Evolutionary conservation across 305 asterid genomes (phyloP), one percentile per base, ranked within the genome.

Genomic region (Solanum aculeatissimum): DNA sequence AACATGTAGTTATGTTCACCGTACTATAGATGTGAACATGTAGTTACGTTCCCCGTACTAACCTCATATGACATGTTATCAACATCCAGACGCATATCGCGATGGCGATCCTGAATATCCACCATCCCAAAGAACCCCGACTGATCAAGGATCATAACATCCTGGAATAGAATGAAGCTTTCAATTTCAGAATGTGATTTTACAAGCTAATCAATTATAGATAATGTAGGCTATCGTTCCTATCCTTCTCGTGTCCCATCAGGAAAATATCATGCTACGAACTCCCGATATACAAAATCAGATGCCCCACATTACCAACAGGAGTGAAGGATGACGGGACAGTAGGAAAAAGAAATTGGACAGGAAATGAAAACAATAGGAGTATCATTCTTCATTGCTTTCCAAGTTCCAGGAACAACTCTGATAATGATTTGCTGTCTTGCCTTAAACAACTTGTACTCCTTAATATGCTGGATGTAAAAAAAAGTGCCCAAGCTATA

Each of bases 1-100:
- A 32, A 32, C 35, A 32, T 32, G 38, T 32, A 32, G 38, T 47
- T 47, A 2, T 18, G 51, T 38, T 35, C 27, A 13, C 60, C 18
- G n/a, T 42, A 14, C 82, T 87, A 75, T 32, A 32, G 35, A 32
- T 32, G 35, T 32, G 35, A 32, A 32, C 35, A 32, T 32, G 38
- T 32, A 32, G 38, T 47, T 47, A 2, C 12, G 51, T 38, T 35
- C 27, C 18, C 60, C 18, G n/a, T 42, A 14, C 82, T 87, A 75
- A 95, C 99, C 97, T 97, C 99, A 53, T 97, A 95, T 18, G 99
- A 97, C 99, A 97, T 97, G 92, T 95, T 92, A 86, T 97, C 99
- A n/a, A 95, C 96, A 74, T 97, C 98, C 72, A 97, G 89, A 74
- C 99, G 97, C 99, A 97, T 95, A 80, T 95, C 99, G 78, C 93